Conservation (phyloP, 2,329 filamentous ascomycete species). For the Apiospora malaysiana region DNA sequence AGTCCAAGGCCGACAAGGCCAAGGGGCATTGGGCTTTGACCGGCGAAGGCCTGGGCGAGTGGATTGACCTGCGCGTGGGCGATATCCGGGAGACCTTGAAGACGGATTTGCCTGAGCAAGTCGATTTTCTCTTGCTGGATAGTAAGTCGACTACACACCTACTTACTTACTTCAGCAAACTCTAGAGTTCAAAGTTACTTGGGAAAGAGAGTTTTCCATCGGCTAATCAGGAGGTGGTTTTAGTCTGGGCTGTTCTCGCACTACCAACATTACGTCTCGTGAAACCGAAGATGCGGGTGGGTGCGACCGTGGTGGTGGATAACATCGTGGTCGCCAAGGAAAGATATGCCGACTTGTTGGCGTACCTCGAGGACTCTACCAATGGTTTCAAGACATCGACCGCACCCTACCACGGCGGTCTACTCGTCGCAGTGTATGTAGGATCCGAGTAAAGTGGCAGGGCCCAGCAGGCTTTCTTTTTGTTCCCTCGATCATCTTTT, state of each 20-base stretch:
- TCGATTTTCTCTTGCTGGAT: constrained; percentile 66
- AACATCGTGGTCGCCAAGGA: constrained; percentile 48
- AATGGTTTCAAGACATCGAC: constrained; percentile 58
- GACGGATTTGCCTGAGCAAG: constrained; percentile 47
- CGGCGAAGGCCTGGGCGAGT: constrained; percentile 52
- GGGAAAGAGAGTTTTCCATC: not conserved
- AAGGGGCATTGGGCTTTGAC: constrained; percentile 58
- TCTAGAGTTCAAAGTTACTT: not conserved
- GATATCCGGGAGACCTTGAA: constrained; percentile 63
- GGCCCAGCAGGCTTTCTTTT: too few species aligned
- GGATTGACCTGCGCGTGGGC: constrained; percentile 63
- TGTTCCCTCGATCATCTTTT: too few species aligned
- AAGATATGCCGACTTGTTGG: constrained; percentile 54
- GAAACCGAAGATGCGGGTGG: constrained; percentile 49
- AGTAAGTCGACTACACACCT: constrained; percentile 51
- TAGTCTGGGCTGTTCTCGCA: constrained; percentile 62
- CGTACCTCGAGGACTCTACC: constrained; percentile 48
- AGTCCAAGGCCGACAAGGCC: constrained; percentile 56
- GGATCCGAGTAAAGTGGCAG: not conserved
- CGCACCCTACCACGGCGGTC: constrained; percentile 53
- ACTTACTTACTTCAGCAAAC: not conserved
- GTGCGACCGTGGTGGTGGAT: constrained; percentile 56
- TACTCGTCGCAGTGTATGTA: constrained; percentile 32
- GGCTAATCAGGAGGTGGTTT: constrained; percentile 9
- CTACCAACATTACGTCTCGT: constrained; percentile 57